Percentiles rank a stretch among this genome's conserved stretches.
Evolutionary conservation across 2,329 filamentous ascomycete genomes (phyloP).

Genomic region (Scedosporium dehoogii): DNA sequence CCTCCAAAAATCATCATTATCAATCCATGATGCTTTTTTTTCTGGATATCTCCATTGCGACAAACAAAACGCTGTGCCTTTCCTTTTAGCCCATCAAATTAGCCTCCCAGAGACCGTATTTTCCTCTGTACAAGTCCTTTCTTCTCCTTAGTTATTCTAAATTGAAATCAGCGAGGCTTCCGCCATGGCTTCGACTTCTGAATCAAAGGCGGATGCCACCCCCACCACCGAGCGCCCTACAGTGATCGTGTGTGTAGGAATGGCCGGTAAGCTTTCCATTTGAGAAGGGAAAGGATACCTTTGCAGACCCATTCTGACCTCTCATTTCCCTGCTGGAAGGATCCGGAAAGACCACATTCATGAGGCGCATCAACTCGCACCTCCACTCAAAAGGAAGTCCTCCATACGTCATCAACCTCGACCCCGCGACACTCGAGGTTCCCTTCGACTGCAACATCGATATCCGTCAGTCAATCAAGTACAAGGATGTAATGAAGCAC

Average conservation of each 20-base stretch:
- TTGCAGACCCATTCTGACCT: background rate
- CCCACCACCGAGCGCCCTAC: slow-evolving; percentile 40
- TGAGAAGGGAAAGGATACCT: background rate
- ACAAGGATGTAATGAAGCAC: slow-evolving; percentile 99
- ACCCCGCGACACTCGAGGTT: slow-evolving; percentile 85
- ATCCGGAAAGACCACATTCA: slow-evolving; percentile 98
- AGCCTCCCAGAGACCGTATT: too few relatives aligned
- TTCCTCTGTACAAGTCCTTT: background rate
- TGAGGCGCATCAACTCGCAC: slow-evolving; percentile 94
- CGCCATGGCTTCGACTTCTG: background rate
- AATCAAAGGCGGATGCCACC: background rate
- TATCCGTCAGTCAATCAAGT: slow-evolving; percentile 97
- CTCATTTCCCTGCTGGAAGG: slow-evolving; percentile 34
- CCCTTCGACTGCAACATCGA: slow-evolving; percentile 98
- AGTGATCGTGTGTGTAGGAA: slow-evolving; percentile 87
- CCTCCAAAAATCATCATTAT: background rate
- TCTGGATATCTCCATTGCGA: too few relatives aligned
- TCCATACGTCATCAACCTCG: slow-evolving; percentile 94
- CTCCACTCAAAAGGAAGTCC: slow-evolving; percentile 71
- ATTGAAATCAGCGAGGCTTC: background rate
- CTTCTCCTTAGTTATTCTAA: background rate
- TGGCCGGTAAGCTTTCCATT: slow-evolving; percentile 58
- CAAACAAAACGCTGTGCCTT: too few relatives aligned
- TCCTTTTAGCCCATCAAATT: too few relatives aligned
- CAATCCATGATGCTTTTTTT: too few relatives aligned